These are phyloP conservation scores for Lachnum nothofagi DNA, from an alignment of 2,329 filamentous ascomycete species.

Conservation along the genomic window DNA sequence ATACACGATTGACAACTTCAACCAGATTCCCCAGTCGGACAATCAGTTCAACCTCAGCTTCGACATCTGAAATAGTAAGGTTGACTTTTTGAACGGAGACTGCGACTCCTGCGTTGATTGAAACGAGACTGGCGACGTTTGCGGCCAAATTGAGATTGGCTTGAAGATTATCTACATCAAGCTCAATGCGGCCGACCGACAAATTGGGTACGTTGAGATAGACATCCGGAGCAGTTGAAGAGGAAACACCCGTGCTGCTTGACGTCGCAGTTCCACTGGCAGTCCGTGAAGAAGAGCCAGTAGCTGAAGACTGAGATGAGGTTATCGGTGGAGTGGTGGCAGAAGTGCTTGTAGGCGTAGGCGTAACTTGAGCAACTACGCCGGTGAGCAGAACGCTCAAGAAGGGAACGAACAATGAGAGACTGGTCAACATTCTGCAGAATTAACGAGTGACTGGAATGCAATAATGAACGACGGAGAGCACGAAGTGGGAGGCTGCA, in stretches of 20 bases:
- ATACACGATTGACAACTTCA: conserved; percentile 56
- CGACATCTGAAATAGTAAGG: conserved; percentile 56
- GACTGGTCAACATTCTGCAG: neutral
- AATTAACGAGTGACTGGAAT: neutral
- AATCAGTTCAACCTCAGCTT: conserved; percentile 54
- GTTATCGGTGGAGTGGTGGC: conserved; percentile 22
- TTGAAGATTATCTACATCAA: conserved; percentile 53
- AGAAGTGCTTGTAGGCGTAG: conserved; percentile 6
- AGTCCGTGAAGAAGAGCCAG: conserved; percentile 1
- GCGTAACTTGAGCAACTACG: neutral
- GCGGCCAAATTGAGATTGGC: conserved; percentile 58
- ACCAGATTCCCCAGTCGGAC: conserved; percentile 56
- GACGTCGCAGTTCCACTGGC: conserved; percentile 3
- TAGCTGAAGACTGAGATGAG: conserved; percentile 1
- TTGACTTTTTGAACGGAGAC: conserved; percentile 48
- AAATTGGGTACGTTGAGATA: conserved; percentile 53
- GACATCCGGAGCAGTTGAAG: conserved; percentile 48
- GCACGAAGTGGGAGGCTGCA: neutral
- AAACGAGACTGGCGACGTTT: conserved; percentile 53
- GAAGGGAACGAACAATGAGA: neutral
- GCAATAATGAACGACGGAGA: neutral
- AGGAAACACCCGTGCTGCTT: neutral
- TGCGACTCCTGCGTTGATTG: conserved; percentile 45
- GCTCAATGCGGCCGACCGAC: conserved; percentile 54
- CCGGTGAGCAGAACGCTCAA: neutral